Percentiles rank a stretch among this genome's conserved stretches.
These are phyloP conservation scores for Gossypium sturtianum DNA, from an alignment of 345 rosid species.

Conservation along the genomic window DNA sequence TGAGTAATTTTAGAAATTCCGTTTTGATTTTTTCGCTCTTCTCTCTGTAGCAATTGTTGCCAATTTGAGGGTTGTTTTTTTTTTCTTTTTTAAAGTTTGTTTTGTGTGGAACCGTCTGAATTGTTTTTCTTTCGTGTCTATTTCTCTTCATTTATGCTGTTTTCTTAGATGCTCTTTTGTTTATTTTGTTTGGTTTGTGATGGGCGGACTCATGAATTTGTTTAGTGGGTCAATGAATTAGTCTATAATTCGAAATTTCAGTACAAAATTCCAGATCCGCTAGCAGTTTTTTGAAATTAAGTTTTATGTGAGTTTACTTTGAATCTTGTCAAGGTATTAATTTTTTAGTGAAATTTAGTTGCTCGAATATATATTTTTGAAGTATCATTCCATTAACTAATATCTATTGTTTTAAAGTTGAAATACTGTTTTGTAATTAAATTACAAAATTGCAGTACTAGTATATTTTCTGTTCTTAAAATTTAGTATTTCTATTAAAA, in stretches of 20 bases:
- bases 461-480: background rate
- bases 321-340: background rate
- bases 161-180: background rate
- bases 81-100: background rate
- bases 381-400: background rate
- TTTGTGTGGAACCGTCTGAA: conserved; percentile 2
- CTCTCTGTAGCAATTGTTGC: conserved; percentile 12
- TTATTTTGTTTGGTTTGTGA: conserved; percentile 2
- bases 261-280: background rate
- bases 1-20: conserved; percentile 24
- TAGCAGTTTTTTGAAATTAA: background rate
- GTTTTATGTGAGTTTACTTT: background rate
- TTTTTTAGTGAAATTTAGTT: background rate
- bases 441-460: background rate
- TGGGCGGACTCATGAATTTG: no score
- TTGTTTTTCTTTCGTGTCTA: background rate
- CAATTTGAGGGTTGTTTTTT: conserved; percentile 12
- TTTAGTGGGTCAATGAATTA: no score
- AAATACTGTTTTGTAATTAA: background rate
- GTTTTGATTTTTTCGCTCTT: conserved; percentile 17
- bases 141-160: background rate
- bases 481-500: background rate
- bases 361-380: background rate
- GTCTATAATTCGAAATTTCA: background rate
- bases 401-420: no score